phyloP scores from a whole-genome alignment of 176 grass and related monocot genomes.

The Cenchrus purpureus region DNA sequence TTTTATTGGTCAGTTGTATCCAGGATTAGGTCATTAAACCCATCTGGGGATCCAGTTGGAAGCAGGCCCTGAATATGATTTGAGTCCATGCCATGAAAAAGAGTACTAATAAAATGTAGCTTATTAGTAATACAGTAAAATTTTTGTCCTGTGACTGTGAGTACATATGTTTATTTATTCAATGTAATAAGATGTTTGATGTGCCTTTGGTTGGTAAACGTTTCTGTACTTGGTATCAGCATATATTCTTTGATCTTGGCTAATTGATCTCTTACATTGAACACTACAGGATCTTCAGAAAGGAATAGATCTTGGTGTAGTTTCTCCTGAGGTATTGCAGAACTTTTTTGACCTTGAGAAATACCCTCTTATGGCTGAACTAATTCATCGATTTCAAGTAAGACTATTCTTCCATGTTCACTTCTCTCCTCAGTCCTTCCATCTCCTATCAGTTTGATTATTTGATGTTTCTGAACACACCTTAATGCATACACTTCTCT shows the following conservation, averaged over 20 bases:
- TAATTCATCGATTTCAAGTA: slow-evolving; percentile 95
- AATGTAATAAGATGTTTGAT: not conserved
- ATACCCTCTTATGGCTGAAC: slow-evolving; percentile 85
- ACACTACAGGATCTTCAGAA: slow-evolving; percentile 81
- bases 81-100: not conserved
- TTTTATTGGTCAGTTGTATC: slow-evolving; percentile 3
- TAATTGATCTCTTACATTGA: slow-evolving; percentile 36
- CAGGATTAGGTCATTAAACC: not conserved
- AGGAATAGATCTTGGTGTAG: slow-evolving; percentile 93
- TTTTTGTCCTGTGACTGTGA: not conserved
- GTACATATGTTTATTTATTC: not conserved
- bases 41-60: not conserved
- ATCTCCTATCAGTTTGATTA: slow-evolving; percentile 13
- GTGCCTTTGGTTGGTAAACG: not conserved
- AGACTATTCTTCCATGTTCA: slow-evolving; percentile 9
- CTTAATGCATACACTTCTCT: slow-evolving; percentile 18
- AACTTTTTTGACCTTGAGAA: slow-evolving; percentile 99
- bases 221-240: slow-evolving; percentile 3
- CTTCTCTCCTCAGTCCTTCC: slow-evolving; percentile 17
- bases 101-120: slow-evolving; percentile 14
- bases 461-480: slow-evolving; percentile 22
- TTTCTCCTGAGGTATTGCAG: slow-evolving; percentile 95
- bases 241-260: not conserved
- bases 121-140: slow-evolving; percentile 15
- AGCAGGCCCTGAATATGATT: not conserved